Conservation (phyloP, 352 stramenopile genomes). For the Globisporangium canariense region DNA sequence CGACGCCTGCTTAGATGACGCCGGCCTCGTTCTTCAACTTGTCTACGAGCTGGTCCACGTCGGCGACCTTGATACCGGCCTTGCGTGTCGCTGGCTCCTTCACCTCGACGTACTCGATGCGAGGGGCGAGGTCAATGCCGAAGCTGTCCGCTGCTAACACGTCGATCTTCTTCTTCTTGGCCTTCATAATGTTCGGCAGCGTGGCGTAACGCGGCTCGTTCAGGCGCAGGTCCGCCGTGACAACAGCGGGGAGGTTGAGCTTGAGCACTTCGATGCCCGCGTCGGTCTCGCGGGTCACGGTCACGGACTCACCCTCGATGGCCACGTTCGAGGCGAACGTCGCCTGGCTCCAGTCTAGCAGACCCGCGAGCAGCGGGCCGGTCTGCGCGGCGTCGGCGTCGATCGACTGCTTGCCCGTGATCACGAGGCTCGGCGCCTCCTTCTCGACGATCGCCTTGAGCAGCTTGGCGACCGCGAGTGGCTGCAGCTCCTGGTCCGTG, state of each 20-base stretch:
- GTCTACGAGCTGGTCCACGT: slow-evolving; percentile 93
- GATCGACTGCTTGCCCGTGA: slow-evolving; percentile 97
- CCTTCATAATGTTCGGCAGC: slow-evolving; percentile 99
- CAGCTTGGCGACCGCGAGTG: slow-evolving; percentile 96
- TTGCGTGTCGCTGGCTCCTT: slow-evolving; percentile 92
- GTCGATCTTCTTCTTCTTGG: slow-evolving; percentile 92
- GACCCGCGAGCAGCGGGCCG: slow-evolving; percentile 93
- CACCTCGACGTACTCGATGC: slow-evolving; percentile 80
- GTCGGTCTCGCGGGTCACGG: slow-evolving; percentile 95
- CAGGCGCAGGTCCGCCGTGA: slow-evolving; percentile 97
- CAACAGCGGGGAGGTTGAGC: slow-evolving; percentile 90
- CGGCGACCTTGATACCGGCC: slow-evolving; percentile 94
- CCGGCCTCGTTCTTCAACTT: slow-evolving; percentile 96
- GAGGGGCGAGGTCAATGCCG: slow-evolving; percentile 66
- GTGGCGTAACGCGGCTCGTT: slow-evolving; percentile 99
- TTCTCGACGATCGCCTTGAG: slow-evolving; percentile 94
- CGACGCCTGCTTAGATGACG: slow-evolving; percentile 70
- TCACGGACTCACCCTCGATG: slow-evolving; percentile 56
- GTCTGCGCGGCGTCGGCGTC: slow-evolving; percentile 85
- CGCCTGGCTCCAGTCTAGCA: slow-evolving; percentile 96
- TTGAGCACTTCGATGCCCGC: slow-evolving; percentile 88
- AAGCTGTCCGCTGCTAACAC: slow-evolving; percentile 68
- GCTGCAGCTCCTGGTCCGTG: slow-evolving; percentile 97
- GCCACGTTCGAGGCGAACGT: slow-evolving; percentile 96
- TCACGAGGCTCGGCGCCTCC: slow-evolving; percentile 91